phyloP scores from a whole-genome alignment of 306 rosid species.

The Mimosa bimucronata region DNA sequence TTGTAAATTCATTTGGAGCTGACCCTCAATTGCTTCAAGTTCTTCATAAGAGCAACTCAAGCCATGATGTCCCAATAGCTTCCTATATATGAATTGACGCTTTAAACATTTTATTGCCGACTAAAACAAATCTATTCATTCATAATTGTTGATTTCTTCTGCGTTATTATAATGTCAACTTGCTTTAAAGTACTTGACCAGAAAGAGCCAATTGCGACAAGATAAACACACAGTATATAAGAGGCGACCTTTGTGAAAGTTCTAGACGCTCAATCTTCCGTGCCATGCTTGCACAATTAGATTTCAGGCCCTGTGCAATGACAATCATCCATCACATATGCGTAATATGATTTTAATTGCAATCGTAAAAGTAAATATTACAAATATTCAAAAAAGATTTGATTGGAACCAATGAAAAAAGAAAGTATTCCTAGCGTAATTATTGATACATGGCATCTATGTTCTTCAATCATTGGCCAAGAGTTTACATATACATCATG shows the following conservation, averaged over 20 bases:
- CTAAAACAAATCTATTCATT: not conserved
- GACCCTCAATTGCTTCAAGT: slow-evolving; percentile 41
- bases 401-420: not conserved
- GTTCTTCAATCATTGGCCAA: too few relatives aligned
- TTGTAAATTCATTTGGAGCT: slow-evolving; percentile 48
- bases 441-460: too few relatives aligned
- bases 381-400: not conserved
- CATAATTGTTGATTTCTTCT: not conserved
- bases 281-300: slow-evolving; percentile 42
- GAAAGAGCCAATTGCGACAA: not conserved
- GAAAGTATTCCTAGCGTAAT: not conserved
- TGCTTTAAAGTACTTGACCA: not conserved
- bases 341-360: not conserved
- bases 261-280: slow-evolving; percentile 54
- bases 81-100: slow-evolving; percentile 44
- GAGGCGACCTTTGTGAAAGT: slow-evolving; percentile 46
- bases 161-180: not conserved
- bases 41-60: slow-evolving; percentile 52
- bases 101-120: not conserved
- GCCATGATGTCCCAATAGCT: slow-evolving; percentile 48
- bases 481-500: too few relatives aligned
- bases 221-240: not conserved
- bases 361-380: not conserved
- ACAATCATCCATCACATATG: not conserved
- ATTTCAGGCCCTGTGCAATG: slow-evolving; percentile 53